Conservation (phyloP, 2,329 filamentous ascomycete species). For the Hymenoscyphus linearis region DNA sequence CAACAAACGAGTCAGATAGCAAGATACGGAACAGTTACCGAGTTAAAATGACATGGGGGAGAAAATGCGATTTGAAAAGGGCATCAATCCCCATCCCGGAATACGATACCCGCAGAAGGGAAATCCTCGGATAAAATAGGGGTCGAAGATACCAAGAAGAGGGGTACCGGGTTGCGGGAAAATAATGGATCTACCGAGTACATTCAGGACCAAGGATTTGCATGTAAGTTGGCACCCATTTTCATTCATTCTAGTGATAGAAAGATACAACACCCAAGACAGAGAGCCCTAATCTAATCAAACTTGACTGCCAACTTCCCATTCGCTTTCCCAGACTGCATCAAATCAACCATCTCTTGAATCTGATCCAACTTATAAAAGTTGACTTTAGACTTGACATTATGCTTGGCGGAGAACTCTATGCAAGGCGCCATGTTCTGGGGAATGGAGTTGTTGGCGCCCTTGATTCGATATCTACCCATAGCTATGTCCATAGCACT, state of each 20-base stretch:
- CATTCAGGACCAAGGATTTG: too few relatives aligned
- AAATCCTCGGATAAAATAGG: too few relatives aligned
- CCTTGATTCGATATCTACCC: conserved; percentile 16
- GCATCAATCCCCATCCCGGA: too few relatives aligned
- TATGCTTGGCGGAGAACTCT: conserved; percentile 19
- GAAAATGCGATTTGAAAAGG: too few relatives aligned
- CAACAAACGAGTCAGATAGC: too few relatives aligned
- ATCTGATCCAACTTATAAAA: conserved; percentile 19
- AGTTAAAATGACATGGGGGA: too few relatives aligned
- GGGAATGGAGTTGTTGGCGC: conserved; percentile 15
- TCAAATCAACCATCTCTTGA: conserved; percentile 19
- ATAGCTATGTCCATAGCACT: conserved; percentile 16
- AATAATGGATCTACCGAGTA: too few relatives aligned
- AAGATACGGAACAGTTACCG: too few relatives aligned
- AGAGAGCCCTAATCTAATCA: background rate
- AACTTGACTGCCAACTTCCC: conserved; percentile 18
- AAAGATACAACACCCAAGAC: background rate
- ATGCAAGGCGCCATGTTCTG: conserved; percentile 17
- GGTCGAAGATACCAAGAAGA: too few relatives aligned
- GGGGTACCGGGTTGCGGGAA: too few relatives aligned
- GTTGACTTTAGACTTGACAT: conserved; percentile 18
- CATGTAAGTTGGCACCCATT: background rate
- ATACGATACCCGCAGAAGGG: too few relatives aligned
- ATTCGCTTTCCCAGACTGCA: conserved; percentile 14
- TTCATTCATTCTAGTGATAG: background rate